phyloP scores from a whole-genome alignment of 495 filamentous ascomycete species.

The Xylaria cubensis region DNA sequence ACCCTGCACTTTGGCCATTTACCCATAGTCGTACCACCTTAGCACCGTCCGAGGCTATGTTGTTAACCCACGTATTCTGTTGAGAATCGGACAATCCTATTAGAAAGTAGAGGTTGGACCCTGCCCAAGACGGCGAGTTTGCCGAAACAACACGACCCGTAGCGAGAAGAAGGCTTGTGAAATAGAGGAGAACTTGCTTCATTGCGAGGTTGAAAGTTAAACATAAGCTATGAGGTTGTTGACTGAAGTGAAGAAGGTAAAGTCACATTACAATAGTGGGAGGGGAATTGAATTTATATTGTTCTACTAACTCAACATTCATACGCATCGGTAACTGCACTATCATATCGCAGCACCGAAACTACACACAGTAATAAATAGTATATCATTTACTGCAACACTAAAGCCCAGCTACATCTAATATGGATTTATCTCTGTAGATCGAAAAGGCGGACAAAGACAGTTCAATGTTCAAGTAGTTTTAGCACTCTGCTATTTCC shows the following conservation, averaged over 20 bases:
- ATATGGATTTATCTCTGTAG: not conserved
- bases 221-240: not conserved
- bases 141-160: not conserved
- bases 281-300: constrained; percentile 8
- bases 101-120: constrained; percentile 45
- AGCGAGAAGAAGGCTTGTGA: not conserved
- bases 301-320: not conserved
- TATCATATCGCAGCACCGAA: not conserved
- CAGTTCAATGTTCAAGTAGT: not conserved
- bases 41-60: constrained; percentile 37
- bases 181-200: not conserved
- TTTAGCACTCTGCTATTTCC: not conserved
- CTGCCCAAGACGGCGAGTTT: constrained; percentile 23
- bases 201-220: not conserved
- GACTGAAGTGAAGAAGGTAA: not conserved
- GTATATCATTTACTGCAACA: not conserved
- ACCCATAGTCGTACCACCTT: constrained; percentile 49
- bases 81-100: constrained; percentile 42
- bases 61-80: constrained; percentile 45
- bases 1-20: constrained; percentile 29
- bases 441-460: not conserved
- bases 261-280: not conserved
- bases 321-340: too few species aligned
- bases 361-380: not conserved
- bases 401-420: not conserved